These are phyloP conservation scores for Cephaloascus fragrans DNA, from an alignment of 805 yeast genomes.

Conservation along the genomic window DNA sequence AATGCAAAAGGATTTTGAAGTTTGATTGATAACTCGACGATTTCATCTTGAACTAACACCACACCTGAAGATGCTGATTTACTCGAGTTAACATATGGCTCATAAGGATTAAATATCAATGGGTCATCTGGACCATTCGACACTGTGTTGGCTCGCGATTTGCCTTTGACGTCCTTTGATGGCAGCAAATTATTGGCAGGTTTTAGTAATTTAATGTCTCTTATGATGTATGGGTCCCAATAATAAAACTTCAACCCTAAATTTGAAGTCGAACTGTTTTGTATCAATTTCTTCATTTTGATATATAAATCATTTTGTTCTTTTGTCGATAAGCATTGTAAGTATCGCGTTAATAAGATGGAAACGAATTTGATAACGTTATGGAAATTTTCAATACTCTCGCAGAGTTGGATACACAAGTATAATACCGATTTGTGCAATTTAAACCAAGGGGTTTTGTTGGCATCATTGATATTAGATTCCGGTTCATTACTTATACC, in stretches of 20 bases:
- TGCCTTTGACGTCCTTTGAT: neutral
- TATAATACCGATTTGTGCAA: conserved; percentile 48
- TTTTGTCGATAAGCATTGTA: conserved; percentile 39
- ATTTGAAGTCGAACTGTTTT: too few relatives aligned
- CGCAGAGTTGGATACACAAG: conserved; percentile 43
- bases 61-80: too few relatives aligned
- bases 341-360: conserved; percentile 44
- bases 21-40: conserved; percentile 42
- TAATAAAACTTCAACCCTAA: conserved; percentile 28
- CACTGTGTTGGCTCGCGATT: neutral
- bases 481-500: conserved; percentile 36
- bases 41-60: conserved; percentile 51
- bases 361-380: conserved; percentile 39
- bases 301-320: conserved; percentile 43
- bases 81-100: conserved; percentile 4
- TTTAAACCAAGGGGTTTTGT: conserved; percentile 39
- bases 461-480: conserved; percentile 10
- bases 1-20: conserved; percentile 78
- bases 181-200: conserved; percentile 3
- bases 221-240: conserved; percentile 66
- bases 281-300: conserved; percentile 22
- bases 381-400: conserved; percentile 31
- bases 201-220: conserved; percentile 32
- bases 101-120: conserved; percentile 6
- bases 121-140: neutral